Base-by-base conservation (phyloP, 1,284 basidiomycete genomes). In the Ganoderma boninense region DNA sequence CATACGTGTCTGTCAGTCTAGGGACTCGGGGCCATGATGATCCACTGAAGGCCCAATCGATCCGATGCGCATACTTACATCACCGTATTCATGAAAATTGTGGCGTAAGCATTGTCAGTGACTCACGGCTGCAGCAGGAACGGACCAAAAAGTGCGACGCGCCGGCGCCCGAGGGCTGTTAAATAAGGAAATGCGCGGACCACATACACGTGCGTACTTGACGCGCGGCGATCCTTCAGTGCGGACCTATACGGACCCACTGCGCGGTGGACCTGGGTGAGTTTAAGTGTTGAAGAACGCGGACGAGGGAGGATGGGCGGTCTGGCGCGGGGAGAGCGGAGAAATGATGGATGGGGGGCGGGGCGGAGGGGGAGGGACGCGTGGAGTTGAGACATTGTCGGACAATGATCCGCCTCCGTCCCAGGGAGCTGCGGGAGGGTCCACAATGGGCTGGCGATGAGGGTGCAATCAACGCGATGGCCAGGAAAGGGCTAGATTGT, bases 231-330 rank as follows among this genome's bases (percentile, higher is more conserved):
- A 68, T 43, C 49, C 63, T 57, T 63, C 43, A 56, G 61, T 44
- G 66, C 62, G 74, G 74, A 75, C 72, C 74, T 72, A 75, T 73
- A 73, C 23, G 71, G 67, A 70, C 72, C 73, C 74, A 75, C 72
- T 71, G 54, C 40, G 62, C 66, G 70, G 66, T 66, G n/a, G 46
- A 69, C 65, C 56, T 11, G 32, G 29, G 32, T 35, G 35, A 49
- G 13, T 11, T 29, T 35, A 23, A 16, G 35, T 32, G 10, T 38
- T 40, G 13, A 35, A 40, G 49, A 43, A 32, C 0, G 14, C 18
- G 26, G n/a, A 20, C 52, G 63, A 26, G 20, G 63, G 16, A 56
- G 54, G 4, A 65, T 52, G 6, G 6, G 52, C 26, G 38, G 35
- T 61, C 16, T 14, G n/a, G 59, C 20, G 35, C n/a, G n/a, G n/a